Evolutionary conservation across 345 rosid genomes (phyloP).

Genomic region (Salix udensis): DNA sequence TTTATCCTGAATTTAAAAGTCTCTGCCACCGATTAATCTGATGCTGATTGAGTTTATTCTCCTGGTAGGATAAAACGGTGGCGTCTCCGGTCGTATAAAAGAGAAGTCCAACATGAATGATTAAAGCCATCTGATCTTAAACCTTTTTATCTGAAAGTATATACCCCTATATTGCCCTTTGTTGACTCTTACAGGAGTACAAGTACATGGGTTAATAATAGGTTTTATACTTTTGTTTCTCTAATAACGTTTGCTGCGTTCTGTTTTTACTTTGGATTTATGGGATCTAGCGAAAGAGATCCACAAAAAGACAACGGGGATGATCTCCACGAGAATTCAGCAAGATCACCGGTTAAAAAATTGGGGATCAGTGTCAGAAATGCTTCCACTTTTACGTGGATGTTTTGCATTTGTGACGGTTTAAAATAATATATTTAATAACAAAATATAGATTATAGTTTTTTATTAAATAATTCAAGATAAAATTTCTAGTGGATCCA

Average conservation of each 20-base stretch:
- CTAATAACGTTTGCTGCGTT: not conserved
- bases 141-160: constrained; percentile 12
- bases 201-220: not conserved
- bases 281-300: not conserved
- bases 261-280: not conserved
- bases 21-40: not conserved
- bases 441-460: no score
- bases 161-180: constrained; percentile 17
- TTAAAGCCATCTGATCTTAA: constrained; percentile 15
- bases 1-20: not conserved
- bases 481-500: no score
- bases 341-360: not conserved
- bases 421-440: no score
- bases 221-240: not conserved
- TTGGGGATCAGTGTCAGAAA: no score
- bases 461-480: no score
- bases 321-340: not conserved
- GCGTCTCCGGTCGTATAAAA: not conserved
- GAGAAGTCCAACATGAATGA: constrained; percentile 21
- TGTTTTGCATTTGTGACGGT: no score
- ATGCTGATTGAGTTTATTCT: not conserved
- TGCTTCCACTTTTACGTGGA: not conserved
- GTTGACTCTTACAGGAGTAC: constrained; percentile 18
- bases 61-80: not conserved
- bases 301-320: not conserved